These are phyloP conservation scores for Rhodomyrtus psidioides DNA, from an alignment of 441 rosid genomes.

Conservation along the genomic window DNA sequence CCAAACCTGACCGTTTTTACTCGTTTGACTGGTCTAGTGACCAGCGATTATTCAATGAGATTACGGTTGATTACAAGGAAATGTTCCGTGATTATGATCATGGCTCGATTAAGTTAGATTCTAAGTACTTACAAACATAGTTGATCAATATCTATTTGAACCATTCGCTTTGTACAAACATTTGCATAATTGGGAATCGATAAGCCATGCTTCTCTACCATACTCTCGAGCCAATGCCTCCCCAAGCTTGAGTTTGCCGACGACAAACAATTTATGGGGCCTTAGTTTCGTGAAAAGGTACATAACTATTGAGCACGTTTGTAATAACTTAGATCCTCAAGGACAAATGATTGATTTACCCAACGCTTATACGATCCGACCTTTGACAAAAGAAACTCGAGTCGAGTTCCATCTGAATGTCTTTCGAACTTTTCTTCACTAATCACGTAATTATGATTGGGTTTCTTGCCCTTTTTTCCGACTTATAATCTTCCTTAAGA, in stretches of 20 bases:
- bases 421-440: neutral
- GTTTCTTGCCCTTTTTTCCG: rapidly evolving
- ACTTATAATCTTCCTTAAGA: neutral
- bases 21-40: too few relatives aligned
- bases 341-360: too few relatives aligned
- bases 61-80: neutral
- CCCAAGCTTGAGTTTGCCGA: neutral
- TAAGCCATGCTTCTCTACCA: neutral
- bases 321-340: rapidly evolving
- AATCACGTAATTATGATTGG: rapidly evolving
- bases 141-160: neutral
- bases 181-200: too few relatives aligned
- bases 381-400: neutral
- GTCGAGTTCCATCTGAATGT: neutral
- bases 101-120: neutral
- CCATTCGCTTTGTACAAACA: neutral
- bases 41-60: neutral
- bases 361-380: too few relatives aligned
- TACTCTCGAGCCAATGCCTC: neutral
- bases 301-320: neutral
- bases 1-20: too few relatives aligned
- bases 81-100: neutral
- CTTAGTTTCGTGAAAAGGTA: neutral
- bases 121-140: neutral
- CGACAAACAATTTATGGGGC: rapidly evolving